Evolutionary conservation across 2,329 filamentous ascomycete genomes (phyloP).

Genomic region (Fusarium sp.): DNA sequence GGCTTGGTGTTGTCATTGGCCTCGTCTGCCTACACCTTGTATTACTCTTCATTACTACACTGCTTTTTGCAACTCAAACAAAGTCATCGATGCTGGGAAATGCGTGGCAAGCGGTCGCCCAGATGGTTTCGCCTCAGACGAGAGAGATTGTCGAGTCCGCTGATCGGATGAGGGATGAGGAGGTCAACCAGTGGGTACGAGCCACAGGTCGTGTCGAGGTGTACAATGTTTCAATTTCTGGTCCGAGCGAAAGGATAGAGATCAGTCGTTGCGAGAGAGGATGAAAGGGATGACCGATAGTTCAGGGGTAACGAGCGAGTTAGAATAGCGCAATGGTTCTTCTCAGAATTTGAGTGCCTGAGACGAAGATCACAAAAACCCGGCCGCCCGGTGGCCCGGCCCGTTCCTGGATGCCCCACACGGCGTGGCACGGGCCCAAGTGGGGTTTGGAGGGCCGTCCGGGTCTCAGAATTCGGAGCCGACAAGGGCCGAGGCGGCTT

Average conservation of each 20-base stretch:
- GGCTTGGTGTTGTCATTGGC: neutral
- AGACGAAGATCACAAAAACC: neutral
- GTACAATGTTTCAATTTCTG: neutral
- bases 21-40: neutral
- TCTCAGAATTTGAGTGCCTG: neutral
- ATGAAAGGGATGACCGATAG: neutral
- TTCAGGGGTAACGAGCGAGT: neutral
- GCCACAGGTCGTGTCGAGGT: neutral
- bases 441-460: neutral
- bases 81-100: slow-evolving; percentile 6
- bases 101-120: slow-evolving; percentile 19
- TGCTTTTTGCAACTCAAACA: neutral
- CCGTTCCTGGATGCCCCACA: neutral
- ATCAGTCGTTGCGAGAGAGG: neutral
- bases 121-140: slow-evolving; percentile 20
- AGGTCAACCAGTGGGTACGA: neutral
- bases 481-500: neutral
- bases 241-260: neutral
- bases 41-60: neutral
- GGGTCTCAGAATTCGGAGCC: neutral
- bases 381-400: neutral
- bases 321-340: neutral
- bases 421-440: neutral
- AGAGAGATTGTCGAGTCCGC: slow-evolving; percentile 4
- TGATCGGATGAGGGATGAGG: neutral